Evolutionary conservation across 2,329 filamentous ascomycete genomes (phyloP).

Genomic region (Fusarium cicatricum): DNA sequence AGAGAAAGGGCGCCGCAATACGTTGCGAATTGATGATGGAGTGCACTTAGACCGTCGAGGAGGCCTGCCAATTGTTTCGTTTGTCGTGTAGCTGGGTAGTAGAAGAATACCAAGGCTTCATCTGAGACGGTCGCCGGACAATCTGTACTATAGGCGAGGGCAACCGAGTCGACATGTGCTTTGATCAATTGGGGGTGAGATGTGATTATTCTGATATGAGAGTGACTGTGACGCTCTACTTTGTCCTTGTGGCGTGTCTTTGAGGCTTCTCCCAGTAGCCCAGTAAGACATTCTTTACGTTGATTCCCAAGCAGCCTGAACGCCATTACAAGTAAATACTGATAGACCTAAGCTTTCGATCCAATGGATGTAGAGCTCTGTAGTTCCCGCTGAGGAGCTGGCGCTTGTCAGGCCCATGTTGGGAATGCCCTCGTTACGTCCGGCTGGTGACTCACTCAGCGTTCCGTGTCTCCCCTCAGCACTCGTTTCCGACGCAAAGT

Average conservation of each 20-base stretch:
- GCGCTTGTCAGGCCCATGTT: slow-evolving; percentile 3
- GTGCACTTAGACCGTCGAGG: slow-evolving; percentile 26
- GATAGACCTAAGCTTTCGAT: too few species aligned
- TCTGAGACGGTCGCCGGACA: slow-evolving; percentile 36
- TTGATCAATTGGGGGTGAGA: slow-evolving; percentile 17
- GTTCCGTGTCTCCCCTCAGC: neutral
- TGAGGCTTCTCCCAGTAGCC: too few species aligned
- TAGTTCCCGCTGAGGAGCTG: neutral
- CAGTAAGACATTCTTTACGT: too few species aligned
- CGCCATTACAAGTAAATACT: neutral
- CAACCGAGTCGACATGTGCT: slow-evolving; percentile 38
- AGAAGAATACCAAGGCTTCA: slow-evolving; percentile 38
- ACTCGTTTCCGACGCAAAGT: too few species aligned
- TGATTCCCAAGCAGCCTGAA: neutral
- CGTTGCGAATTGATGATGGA: slow-evolving; percentile 14
- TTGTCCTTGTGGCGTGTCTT: neutral
- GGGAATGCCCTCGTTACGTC: slow-evolving; percentile 23
- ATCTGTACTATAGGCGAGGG: slow-evolving; percentile 42
- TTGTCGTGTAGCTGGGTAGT: slow-evolving; percentile 39
- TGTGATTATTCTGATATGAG: neutral
- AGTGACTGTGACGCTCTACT: neutral
- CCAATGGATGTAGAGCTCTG: too few species aligned
- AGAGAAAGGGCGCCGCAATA: neutral
- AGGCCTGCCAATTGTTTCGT: slow-evolving; percentile 35
- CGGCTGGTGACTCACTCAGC: slow-evolving; percentile 8